phyloP scores from a whole-genome alignment of 768 basidiomycete species.

The Pisolithus marmoratus region DNA sequence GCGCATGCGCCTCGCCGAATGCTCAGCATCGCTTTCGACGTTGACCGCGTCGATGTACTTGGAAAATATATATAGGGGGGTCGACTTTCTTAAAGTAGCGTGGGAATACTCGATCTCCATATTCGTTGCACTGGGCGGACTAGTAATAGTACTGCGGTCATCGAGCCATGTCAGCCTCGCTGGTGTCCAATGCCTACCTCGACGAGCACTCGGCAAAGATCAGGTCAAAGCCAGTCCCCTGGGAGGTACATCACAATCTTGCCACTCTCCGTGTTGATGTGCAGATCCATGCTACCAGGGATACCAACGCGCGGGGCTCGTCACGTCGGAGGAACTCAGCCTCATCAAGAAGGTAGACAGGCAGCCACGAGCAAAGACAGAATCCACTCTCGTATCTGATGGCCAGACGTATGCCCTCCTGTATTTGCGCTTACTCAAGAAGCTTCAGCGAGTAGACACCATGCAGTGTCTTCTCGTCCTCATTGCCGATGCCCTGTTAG shows the following conservation, averaged over 20 bases:
- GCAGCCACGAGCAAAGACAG: slow-evolving; percentile 65
- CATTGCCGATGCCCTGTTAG: slow-evolving; percentile 83
- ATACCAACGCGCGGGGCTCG: slow-evolving; percentile 89
- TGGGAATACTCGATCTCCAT: neutral
- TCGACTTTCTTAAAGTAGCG: neutral
- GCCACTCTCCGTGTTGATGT: neutral
- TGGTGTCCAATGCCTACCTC: slow-evolving; percentile 78
- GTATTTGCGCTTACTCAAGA: slow-evolving; percentile 86
- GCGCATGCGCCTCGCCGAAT: slow-evolving; percentile 21
- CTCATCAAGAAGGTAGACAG: slow-evolving; percentile 89
- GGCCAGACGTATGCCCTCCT: slow-evolving; percentile 79
- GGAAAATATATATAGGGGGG: neutral
- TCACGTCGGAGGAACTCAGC: slow-evolving; percentile 80
- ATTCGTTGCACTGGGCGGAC: neutral
- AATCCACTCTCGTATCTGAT: slow-evolving; percentile 77
- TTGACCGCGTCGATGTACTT: neutral
- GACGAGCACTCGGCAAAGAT: slow-evolving; percentile 87
- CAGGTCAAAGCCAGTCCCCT: slow-evolving; percentile 85
- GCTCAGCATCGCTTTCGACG: slow-evolving; percentile 21
- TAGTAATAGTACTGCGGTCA: neutral
- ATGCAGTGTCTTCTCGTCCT: slow-evolving; percentile 83
- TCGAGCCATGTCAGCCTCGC: slow-evolving; percentile 59
- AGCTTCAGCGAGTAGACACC: slow-evolving; percentile 77
- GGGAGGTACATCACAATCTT: slow-evolving; percentile 64
- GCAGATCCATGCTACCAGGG: slow-evolving; percentile 47